Percentiles rank a stretch among this genome's conserved stretches.
phyloP scores from a whole-genome alignment of 2,329 filamentous ascomycete species.

The Pestalotiopsis sp. region DNA sequence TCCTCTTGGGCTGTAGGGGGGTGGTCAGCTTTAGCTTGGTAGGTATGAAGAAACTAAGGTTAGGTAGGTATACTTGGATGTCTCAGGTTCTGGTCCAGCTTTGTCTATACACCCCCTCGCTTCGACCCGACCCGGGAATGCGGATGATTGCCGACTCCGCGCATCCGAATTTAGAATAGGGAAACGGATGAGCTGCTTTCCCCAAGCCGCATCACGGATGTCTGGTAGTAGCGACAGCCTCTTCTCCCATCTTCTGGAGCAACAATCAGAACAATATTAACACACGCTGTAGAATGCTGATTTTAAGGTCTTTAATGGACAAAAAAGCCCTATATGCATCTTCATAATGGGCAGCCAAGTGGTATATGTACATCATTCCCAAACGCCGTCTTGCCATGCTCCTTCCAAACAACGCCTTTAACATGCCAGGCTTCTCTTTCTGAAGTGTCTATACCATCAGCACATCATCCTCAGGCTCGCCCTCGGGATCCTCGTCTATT shows the following conservation, averaged over 20 bases:
- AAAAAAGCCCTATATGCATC: background rate
- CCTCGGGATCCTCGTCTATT: conserved; percentile 30
- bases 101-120: too few species aligned
- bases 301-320: too few species aligned
- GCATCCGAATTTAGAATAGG: too few species aligned
- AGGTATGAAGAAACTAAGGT: background rate
- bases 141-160: too few species aligned
- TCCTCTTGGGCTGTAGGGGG: background rate
- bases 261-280: too few species aligned
- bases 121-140: too few species aligned
- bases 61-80: background rate
- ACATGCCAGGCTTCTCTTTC: background rate
- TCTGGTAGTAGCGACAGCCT: too few species aligned
- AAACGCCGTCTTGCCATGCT: background rate
- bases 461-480: conserved; percentile 51
- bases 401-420: conserved; percentile 1
- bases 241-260: too few species aligned
- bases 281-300: too few species aligned
- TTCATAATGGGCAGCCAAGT: background rate
- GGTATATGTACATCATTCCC: background rate
- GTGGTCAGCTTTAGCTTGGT: background rate
- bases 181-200: too few species aligned
- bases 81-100: background rate
- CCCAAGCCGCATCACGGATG: too few species aligned
- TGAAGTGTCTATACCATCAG: conserved; percentile 37